Conservation (phyloP, 2,329 filamentous ascomycete species). For the Aphanoascus verrucosus region DNA sequence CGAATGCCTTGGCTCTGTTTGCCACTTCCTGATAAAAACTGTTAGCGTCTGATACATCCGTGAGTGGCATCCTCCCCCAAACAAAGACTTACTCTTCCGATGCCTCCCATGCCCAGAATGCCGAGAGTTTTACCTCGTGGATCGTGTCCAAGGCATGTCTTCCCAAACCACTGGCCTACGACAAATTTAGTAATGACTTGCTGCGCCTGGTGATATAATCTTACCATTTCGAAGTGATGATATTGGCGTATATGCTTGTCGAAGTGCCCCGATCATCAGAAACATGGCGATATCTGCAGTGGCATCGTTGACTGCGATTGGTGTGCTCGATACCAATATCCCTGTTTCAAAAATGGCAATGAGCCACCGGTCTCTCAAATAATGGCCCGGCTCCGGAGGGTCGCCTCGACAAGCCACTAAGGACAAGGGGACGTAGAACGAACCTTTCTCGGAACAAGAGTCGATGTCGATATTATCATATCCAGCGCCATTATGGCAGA, state of each 20-base stretch:
- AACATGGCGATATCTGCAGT: constrained; percentile 41
- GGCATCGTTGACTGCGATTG: constrained; percentile 38
- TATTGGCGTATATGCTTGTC: constrained; percentile 35
- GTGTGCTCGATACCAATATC: constrained; percentile 37
- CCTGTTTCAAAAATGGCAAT: constrained; percentile 15
- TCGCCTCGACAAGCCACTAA: no score
- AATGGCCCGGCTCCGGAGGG: background rate
- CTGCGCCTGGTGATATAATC: constrained; percentile 2
- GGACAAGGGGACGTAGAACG: background rate
- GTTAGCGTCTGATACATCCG: background rate
- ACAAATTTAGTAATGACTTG: background rate
- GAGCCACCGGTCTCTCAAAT: background rate
- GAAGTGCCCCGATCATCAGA: constrained; percentile 38
- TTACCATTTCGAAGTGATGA: constrained; percentile 33
- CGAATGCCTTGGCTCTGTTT: constrained; percentile 35
- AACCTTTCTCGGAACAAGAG: constrained; percentile 40
- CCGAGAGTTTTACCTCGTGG: constrained; percentile 37
- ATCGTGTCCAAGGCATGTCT: constrained; percentile 35
- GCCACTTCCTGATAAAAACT: constrained; percentile 33
- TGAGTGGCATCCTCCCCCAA: background rate
- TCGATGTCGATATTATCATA: constrained; percentile 51
- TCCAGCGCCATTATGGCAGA: constrained; percentile 48
- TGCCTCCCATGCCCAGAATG: constrained; percentile 41
- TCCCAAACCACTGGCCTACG: constrained; percentile 34
- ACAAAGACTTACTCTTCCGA: constrained; percentile 32